A percentile compares a stretch with the other conserved stretches of the same genome.
These are phyloP conservation scores for Fusarium pseudonygamai DNA, from an alignment of 2,329 filamentous ascomycete genomes.

Conservation along the genomic window DNA sequence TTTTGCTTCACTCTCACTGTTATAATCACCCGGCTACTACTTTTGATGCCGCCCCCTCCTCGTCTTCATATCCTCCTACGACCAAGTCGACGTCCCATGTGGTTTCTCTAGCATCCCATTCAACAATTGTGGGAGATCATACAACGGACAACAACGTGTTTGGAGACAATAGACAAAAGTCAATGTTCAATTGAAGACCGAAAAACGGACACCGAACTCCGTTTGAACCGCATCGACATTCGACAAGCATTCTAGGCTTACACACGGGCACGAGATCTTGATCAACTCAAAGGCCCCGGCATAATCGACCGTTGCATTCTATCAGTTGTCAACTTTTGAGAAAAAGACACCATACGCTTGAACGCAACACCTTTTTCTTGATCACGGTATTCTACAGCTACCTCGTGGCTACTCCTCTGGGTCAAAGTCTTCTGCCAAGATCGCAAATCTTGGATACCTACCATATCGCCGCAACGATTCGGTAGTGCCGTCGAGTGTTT, in stretches of 20 bases:
- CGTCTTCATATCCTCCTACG: slow-evolving; percentile 22
- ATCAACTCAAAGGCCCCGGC: slow-evolving; percentile 5
- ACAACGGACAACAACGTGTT: slow-evolving; percentile 2
- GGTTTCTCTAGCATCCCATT: slow-evolving; percentile 12
- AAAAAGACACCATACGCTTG: background rate
- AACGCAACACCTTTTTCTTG: slow-evolving; percentile 10
- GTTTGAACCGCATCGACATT: slow-evolving; percentile 18
- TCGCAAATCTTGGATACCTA: slow-evolving; percentile 19
- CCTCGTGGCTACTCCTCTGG: slow-evolving; percentile 16
- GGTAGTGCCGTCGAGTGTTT: slow-evolving; percentile 32
- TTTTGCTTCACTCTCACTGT: slow-evolving; percentile 19
- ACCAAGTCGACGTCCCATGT: slow-evolving; percentile 28
- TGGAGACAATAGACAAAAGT: background rate
- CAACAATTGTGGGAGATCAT: slow-evolving; percentile 3
- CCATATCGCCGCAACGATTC: slow-evolving; percentile 23
- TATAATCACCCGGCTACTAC: slow-evolving; percentile 11
- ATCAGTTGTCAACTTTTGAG: slow-evolving; percentile 16
- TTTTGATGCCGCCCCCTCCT: slow-evolving; percentile 37
- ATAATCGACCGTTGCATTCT: slow-evolving; percentile 8
- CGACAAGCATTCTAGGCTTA: slow-evolving; percentile 21
- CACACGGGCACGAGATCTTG: slow-evolving; percentile 35
- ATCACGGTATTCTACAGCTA: slow-evolving; percentile 27
- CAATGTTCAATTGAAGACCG: slow-evolving; percentile 7
- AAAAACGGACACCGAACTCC: slow-evolving; percentile 18
- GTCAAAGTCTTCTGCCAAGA: slow-evolving; percentile 14